Evolutionary conservation across 805 yeast species (phyloP).

Genomic region (Starmerella ratchasimensis): DNA sequence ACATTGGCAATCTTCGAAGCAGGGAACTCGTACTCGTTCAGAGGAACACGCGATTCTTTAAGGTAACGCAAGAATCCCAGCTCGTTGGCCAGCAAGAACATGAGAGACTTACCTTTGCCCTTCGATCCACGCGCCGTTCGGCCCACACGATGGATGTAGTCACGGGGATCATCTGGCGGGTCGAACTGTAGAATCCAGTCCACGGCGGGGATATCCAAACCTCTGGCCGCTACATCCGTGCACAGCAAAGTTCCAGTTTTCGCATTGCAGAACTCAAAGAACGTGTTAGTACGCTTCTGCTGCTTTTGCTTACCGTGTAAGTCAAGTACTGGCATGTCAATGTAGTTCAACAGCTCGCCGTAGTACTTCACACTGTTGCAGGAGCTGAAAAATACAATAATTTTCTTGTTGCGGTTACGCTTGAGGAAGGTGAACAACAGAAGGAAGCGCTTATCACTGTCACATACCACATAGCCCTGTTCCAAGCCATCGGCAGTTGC

Average conservation of each 20-base stretch:
- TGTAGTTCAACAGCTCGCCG: constrained; percentile 87
- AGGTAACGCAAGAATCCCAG: constrained; percentile 87
- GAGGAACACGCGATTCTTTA: constrained; percentile 93
- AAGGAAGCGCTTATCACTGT: constrained; percentile 84
- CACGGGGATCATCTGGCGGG: constrained; percentile 99
- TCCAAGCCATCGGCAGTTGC: constrained; percentile 95
- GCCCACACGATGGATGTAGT: constrained; percentile 96
- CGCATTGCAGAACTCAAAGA: constrained; percentile 96
- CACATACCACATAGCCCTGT: constrained; percentile 97
- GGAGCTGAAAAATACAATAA: constrained; percentile 88
- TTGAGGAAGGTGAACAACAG: constrained; percentile 84
- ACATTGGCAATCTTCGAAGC: constrained; percentile 87
- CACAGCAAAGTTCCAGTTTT: constrained; percentile 84
- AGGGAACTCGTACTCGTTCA: constrained; percentile 96
- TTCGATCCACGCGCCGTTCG: constrained; percentile 84
- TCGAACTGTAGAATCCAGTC: constrained; percentile 99
- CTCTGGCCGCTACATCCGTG: constrained; percentile 99
- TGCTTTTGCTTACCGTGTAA: constrained; percentile 97
- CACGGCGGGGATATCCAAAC: constrained; percentile 94
- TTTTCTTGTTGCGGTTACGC: constrained; percentile 72
- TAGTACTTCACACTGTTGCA: constrained; percentile 95
- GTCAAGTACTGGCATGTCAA: constrained; percentile 91
- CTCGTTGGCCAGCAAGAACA: constrained; percentile 91
- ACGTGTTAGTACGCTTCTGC: constrained; percentile 95
- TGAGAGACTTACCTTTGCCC: constrained; percentile 84